Conservation (phyloP, 129 eudicot species). For the Saussurea involucrata region DNA sequence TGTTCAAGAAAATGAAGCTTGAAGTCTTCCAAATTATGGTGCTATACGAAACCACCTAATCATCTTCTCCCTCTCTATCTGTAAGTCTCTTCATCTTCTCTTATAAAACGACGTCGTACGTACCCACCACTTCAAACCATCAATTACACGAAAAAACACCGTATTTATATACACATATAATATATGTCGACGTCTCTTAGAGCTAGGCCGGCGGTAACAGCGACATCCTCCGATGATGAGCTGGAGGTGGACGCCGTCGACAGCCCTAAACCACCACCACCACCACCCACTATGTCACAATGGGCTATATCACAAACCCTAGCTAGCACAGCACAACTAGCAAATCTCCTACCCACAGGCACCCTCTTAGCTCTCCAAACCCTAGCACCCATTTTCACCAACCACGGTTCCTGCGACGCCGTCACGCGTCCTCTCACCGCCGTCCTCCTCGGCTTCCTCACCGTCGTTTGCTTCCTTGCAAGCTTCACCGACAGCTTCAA, state of each 20-base stretch:
- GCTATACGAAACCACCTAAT: constrained; percentile 23
- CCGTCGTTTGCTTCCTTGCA: constrained; percentile 67
- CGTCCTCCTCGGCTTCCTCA: constrained; percentile 54
- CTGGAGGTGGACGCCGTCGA: constrained; percentile 10
- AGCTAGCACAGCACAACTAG: constrained; percentile 75
- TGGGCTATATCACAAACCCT: constrained; percentile 55
- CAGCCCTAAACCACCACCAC: constrained; percentile 31
- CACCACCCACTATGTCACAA: constrained; percentile 37
- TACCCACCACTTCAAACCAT: background rate
- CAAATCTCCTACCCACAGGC: constrained; percentile 90
- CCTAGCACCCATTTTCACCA: constrained; percentile 77
- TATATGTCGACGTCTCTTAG: constrained; percentile 35
- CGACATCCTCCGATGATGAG: constrained; percentile 15
- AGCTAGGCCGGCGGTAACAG: constrained; percentile 26
- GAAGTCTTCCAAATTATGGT: constrained; percentile 24
- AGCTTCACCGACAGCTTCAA: constrained; percentile 84
- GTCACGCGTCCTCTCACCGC: constrained; percentile 65
- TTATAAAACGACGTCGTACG: background rate
- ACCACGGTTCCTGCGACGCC: constrained; percentile 75
- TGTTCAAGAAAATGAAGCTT: background rate
- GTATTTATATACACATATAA: too few relatives aligned
- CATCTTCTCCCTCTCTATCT: background rate
- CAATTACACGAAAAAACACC: background rate
- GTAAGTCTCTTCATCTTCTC: background rate
- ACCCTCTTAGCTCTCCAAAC: constrained; percentile 83